Evolutionary conservation across 2,329 filamentous ascomycete species (phyloP), one percentile per base, ranked within the genome.

Genomic region (Cytospora paraplurivora): DNA sequence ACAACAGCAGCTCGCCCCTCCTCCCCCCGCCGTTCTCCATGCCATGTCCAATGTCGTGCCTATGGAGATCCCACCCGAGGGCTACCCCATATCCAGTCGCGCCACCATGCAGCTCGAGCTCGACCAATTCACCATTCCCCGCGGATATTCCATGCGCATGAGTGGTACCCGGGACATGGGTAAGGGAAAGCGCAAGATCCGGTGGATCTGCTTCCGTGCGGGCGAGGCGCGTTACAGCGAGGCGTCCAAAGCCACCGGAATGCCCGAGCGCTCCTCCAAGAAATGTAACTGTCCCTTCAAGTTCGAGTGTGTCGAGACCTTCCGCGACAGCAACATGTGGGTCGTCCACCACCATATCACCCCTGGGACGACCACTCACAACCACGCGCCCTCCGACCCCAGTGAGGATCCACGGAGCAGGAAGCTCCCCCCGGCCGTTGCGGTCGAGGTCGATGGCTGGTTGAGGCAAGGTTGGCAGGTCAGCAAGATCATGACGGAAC

Each of bases 141-240:
- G 74, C 49, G 74, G 74, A 41, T 76, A 76, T 68, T 75, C 72
- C 68, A 75, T 76, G 74, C 74, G 74, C 66, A 76, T 76, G 69
- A 74, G 73, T 59, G 74, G 74, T 53, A 75, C 74, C 41, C 74
- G 75, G 15, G 73, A 74, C 37, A 72, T 73, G 56, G 74, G 74
- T 67, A 66, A 66, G 64, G 64, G 64, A 3, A 75, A 74, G 56
- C 72, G 72, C 65, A 76, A 76, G 66, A 74, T 76, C 59, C 74
- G 74, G 47, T 75, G 74, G 73, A 73, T 76, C 55, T 76, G 74
- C 64, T 76, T 75, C 67, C 73, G 74, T 32, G 74, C 74, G 58
- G 74, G 74, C 35, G 71, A 74, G 63, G 73, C 74, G 10, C 73
- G 74, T n/a, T 72, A 75, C 55, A 69, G 69, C 59, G 65, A 64